Percentiles rank a stretch among this genome's conserved stretches.
Conservation (phyloP, 495 filamentous ascomycete species). For the Daldinia bambusicola region DNA sequence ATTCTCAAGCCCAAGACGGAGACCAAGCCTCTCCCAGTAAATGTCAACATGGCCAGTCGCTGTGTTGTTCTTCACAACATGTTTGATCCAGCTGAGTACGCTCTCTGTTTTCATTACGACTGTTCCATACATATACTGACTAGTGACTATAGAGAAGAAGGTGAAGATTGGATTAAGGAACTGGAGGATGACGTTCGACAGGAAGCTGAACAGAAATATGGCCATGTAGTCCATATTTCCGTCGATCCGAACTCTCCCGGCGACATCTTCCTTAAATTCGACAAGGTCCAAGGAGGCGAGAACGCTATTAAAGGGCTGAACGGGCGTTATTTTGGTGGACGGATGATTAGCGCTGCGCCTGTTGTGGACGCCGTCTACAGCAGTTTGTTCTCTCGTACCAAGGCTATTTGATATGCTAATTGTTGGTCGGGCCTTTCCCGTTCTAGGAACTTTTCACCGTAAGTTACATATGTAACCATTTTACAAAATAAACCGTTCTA, state of each 20-base stretch:
- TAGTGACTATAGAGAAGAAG: slow-evolving; percentile 73
- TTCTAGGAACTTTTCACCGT: slow-evolving; percentile 53
- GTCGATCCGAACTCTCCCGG: slow-evolving; percentile 93
- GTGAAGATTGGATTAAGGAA: slow-evolving; percentile 90
- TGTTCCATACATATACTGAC: slow-evolving; percentile 55
- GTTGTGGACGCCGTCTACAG: slow-evolving; percentile 99
- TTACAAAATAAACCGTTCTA: neutral
- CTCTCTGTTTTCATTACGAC: slow-evolving; percentile 31
- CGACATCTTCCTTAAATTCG: slow-evolving; percentile 98
- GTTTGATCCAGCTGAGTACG: slow-evolving; percentile 93
- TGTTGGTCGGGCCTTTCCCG: slow-evolving; percentile 49
- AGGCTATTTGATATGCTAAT: slow-evolving; percentile 72
- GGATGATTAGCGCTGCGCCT: slow-evolving; percentile 89
- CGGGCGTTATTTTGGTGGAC: slow-evolving; percentile 92
- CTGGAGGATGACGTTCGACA: slow-evolving; percentile 91
- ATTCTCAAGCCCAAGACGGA: slow-evolving; percentile 83
- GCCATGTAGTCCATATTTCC: slow-evolving; percentile 96
- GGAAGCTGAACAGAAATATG: slow-evolving; percentile 96
- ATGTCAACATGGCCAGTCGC: slow-evolving; percentile 91
- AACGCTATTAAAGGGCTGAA: slow-evolving; percentile 98
- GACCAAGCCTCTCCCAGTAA: slow-evolving; percentile 81
- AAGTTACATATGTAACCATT: slow-evolving; percentile 16
- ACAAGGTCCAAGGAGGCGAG: slow-evolving; percentile 91
- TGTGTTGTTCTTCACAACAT: slow-evolving; percentile 95
- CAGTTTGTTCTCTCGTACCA: slow-evolving; percentile 91